Evolutionary conservation across 2,329 filamentous ascomycete genomes (phyloP).

Genomic region (Keithomyces neogunnii): DNA sequence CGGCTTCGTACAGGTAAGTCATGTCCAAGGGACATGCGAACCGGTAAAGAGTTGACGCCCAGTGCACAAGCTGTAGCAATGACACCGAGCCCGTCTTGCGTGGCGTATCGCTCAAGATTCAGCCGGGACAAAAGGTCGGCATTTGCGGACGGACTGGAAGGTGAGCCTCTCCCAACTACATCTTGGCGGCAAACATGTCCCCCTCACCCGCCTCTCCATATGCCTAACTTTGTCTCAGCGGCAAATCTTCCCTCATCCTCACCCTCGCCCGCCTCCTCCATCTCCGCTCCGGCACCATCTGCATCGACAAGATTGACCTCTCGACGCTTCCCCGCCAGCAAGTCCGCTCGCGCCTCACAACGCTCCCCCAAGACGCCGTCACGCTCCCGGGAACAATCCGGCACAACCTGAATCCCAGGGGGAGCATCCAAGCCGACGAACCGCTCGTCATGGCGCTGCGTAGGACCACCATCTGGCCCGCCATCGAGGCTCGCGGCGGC

Average conservation of each 20-base stretch:
- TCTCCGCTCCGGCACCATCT: neutral
- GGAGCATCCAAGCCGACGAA: constrained; percentile 1
- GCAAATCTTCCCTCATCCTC: constrained; percentile 12
- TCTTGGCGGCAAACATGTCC: neutral
- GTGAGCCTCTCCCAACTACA: neutral
- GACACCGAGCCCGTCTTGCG: constrained; percentile 1
- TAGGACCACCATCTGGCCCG: constrained; percentile 7
- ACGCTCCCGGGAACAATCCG: constrained; percentile 11
- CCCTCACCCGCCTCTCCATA: neutral
- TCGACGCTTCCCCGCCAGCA: constrained; percentile 12
- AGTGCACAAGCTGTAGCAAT: neutral
- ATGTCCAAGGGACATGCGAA: neutral
- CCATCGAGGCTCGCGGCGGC: constrained; percentile 5
- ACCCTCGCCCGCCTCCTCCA: neutral
- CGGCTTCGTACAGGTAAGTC: neutral
- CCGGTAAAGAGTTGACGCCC: neutral
- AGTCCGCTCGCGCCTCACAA: constrained; percentile 20
- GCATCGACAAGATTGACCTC: constrained; percentile 21
- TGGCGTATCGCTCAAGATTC: constrained; percentile 8
- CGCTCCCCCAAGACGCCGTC: constrained; percentile 20
- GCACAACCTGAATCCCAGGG: neutral
- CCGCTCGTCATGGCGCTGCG: constrained; percentile 6
- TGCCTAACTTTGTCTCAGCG: constrained; percentile 8
- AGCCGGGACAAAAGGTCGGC: constrained; percentile 13
- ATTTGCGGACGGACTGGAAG: constrained; percentile 14